Evolutionary conservation across 805 yeast genomes (phyloP).

Genomic region (Barnettozyma sucrosica): DNA sequence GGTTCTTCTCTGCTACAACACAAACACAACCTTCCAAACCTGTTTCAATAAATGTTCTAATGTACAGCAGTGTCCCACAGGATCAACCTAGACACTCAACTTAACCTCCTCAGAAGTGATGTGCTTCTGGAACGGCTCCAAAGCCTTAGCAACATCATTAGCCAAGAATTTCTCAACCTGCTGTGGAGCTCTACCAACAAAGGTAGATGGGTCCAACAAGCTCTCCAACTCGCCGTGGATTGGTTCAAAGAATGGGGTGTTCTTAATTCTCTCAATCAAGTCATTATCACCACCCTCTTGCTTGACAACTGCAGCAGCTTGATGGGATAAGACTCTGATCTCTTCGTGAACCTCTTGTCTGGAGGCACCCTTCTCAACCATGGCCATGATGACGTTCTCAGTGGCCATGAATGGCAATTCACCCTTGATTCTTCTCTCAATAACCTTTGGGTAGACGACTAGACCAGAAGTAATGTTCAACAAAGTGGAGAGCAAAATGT

Average conservation of each 20-base stretch:
- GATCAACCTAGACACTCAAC: constrained; percentile 54
- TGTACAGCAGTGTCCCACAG: constrained; percentile 1
- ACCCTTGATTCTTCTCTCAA: constrained; percentile 88
- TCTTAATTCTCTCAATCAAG: constrained; percentile 79
- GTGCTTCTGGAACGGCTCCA: constrained; percentile 54
- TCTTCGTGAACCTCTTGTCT: constrained; percentile 98
- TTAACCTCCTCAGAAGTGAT: constrained; percentile 67
- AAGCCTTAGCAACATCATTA: constrained; percentile 77
- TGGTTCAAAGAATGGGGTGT: constrained; percentile 78
- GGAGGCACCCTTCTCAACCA: constrained; percentile 96
- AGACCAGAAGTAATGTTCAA: constrained; percentile 90
- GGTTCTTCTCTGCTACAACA: too few species aligned
- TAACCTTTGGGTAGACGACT: constrained; percentile 98
- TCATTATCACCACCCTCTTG: constrained; percentile 99
- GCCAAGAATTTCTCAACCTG: constrained; percentile 92
- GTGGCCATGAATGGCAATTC: constrained; percentile 99
- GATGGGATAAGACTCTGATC: constrained; percentile 93
- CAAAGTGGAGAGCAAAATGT: constrained; percentile 83
- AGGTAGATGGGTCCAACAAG: constrained; percentile 86
- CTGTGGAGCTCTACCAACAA: constrained; percentile 97
- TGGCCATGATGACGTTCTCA: constrained; percentile 98
- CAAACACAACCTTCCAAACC: neutral
- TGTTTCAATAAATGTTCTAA: neutral
- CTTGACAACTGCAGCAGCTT: constrained; percentile 95
- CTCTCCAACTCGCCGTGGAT: constrained; percentile 77